Evolutionary conservation across 2,329 filamentous ascomycete species (phyloP), one percentile per base, ranked within the genome.

Genomic region (Nannizzia gypsea): DNA sequence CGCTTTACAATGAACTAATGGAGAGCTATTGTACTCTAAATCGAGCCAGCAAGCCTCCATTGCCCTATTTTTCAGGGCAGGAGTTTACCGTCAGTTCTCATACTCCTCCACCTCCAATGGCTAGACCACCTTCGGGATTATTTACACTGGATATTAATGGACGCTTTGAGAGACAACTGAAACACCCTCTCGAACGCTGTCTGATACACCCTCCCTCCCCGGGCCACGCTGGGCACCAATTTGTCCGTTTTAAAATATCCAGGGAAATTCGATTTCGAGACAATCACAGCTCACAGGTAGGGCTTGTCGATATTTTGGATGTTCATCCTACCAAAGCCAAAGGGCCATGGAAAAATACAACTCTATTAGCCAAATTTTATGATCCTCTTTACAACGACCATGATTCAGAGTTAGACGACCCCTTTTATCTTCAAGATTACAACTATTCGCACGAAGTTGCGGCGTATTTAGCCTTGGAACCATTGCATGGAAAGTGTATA

Each of bases 381-480:
- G 55, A 57, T 22, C 55, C 55, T 24, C 55, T 57, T 57, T 40
- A 57, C 24, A 22, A 24, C n/a, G 55, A 57, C 31, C 55, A 38
- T 38, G 55, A 40, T 22, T 8, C 20, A n/a, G 11, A 40, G 11
- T 13, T 24, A 36, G 40, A 24, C 42, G 6, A 34, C 34, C 11
- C 3, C 11, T 42, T 57, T 57, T 20, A 20, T 31, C n/a, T n/a
- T 13, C 8, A 15, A n/a, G 38, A 42, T 42, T 42, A n/a, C 38
- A n/a, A 17, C 15, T 20, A 42, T n/a, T 42, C 38, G 38, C 15
- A 42, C 6, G 38, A 42, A 42, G 38, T 17, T 42, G 38, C 38
- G n/a, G n/a, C 5, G 38, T 42, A 42, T 42, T n/a, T 6, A 42
- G 11, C 13, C 6, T 17, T 42, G 38, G n/a, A 42, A n/a, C 38